A percentile compares a stretch with the other conserved stretches of the same genome.
Evolutionary conservation across 1,139 yeast species (phyloP).

Genomic region (Taphrina confusa): DNA sequence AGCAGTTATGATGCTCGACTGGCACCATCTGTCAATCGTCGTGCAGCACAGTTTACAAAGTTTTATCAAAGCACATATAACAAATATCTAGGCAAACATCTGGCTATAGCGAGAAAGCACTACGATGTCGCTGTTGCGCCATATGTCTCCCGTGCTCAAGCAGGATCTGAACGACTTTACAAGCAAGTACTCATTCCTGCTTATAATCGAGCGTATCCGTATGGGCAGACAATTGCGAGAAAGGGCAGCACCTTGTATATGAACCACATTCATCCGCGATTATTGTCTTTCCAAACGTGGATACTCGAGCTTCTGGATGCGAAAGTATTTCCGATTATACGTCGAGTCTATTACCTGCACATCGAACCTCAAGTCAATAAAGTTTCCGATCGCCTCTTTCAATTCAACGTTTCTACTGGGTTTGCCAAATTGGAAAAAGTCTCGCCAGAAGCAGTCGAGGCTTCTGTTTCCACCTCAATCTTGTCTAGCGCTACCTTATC

Average conservation of each 20-base stretch:
- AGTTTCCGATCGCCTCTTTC: constrained; percentile 28
- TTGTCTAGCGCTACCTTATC: constrained; percentile 14
- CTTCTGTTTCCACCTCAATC: constrained; percentile 25
- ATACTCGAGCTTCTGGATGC: constrained; percentile 9
- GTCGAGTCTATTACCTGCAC: constrained; percentile 24
- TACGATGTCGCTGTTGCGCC: constrained; percentile 8
- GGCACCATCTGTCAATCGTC: constrained; percentile 16
- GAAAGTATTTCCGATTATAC: constrained; percentile 11
- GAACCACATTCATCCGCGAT: constrained; percentile 19
- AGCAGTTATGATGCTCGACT: constrained; percentile 4
- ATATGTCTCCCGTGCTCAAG: neutral
- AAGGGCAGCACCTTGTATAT: neutral
- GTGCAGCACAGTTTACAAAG: neutral
- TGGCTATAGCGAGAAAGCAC: neutral
- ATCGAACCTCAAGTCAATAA: constrained; percentile 35
- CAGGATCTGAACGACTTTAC: constrained; percentile 2
- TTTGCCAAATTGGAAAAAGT: constrained; percentile 16
- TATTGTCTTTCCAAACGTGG: constrained; percentile 4
- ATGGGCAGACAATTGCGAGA: constrained; percentile 6
- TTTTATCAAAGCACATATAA: constrained; percentile 1
- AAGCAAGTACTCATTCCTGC: constrained; percentile 15
- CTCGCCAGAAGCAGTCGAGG: constrained; percentile 12
- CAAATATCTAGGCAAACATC: constrained; percentile 16
- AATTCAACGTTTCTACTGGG: constrained; percentile 24
- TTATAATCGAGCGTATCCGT: constrained; percentile 11